phyloP scores from a whole-genome alignment of 2,329 filamentous ascomycete genomes.

The Catunica adiposa region DNA sequence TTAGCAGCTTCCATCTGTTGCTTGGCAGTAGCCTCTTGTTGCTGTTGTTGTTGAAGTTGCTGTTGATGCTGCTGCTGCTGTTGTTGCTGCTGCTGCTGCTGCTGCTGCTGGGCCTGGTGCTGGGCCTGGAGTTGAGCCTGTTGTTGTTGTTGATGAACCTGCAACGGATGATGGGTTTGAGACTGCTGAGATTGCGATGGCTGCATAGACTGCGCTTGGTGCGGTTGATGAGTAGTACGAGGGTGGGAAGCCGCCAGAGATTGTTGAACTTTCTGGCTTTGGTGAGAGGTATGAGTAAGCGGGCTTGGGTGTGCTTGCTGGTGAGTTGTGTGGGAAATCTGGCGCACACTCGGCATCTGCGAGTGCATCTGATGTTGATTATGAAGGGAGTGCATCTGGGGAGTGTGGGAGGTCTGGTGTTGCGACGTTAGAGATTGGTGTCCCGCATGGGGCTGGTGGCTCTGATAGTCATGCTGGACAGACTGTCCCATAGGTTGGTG shows the following conservation, averaged over 20 bases:
- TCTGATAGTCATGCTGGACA: conserved; percentile 26
- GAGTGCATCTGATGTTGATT: conserved; percentile 10
- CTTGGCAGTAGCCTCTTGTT: conserved; percentile 27
- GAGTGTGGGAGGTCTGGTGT: conserved; percentile 16
- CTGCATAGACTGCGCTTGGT: conserved; percentile 17
- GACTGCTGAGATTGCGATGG: conserved; percentile 17
- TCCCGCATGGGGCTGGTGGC: conserved; percentile 18
- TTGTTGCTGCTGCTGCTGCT: conserved; percentile 3
- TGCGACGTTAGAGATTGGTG: conserved; percentile 20
- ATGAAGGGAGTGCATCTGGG: conserved; percentile 11
- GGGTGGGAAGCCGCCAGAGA: conserved; percentile 10
- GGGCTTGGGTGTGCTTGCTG: conserved; percentile 13
- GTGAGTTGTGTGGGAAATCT: conserved; percentile 10
- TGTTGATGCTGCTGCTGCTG: conserved; percentile 12
- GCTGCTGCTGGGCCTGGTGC: conserved; percentile 12
- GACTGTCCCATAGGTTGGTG: conserved; percentile 20
- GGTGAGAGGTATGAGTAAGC: conserved; percentile 9
- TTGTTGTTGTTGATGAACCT: conserved; percentile 16
- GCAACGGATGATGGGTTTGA: conserved; percentile 3
- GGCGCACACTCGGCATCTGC: conserved; percentile 9
- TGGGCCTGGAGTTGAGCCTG: conserved; percentile 23
- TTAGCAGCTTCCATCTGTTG: no score
- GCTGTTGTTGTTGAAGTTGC: conserved; percentile 15
- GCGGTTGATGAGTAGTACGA: conserved; percentile 16
- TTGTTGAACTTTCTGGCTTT: conserved; percentile 15